Base-by-base conservation (phyloP, 441 rosid genomes). In the Populus trichocarpa region DNA sequence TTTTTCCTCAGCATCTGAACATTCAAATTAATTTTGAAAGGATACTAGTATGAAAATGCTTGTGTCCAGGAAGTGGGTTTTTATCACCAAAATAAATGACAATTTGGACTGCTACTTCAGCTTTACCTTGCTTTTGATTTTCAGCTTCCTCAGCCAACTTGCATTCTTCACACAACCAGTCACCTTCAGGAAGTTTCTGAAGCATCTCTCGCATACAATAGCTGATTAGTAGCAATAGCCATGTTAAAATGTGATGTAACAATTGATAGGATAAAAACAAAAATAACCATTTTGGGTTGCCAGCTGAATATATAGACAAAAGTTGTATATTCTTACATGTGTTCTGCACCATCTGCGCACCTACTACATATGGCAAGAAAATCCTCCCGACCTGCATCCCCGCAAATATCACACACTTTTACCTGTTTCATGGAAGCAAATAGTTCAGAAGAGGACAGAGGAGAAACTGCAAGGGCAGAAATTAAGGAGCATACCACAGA, bases 291-390 rank as follows among this genome's bases (percentile, higher is more conserved):
- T 35, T 67, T 74, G 78, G 78, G 71, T 76, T 16, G 68, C 73
- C 68, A 42, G 3, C 32, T 67, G 4, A 20, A 72, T 20, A 63
- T 28, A 74, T 32, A 67, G 68, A 74, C 67, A 53, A 73, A 85
- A 69, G 70, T 38, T 40, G 46, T 78, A 70, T 72, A 80, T 46
- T 53, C 95, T 92, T 91, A 96, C 99, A 89, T 97, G 91, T 97
- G 99, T 87, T 97, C 99, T 77, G 99, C 99, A 74, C 99, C 99
- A 90, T 97, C 99, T 83, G 85, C 83, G 86, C 99, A 97, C 85
- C 88, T 84, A 73, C 94, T 88, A 83, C 99, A 97, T 77, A 92
- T 88, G 74, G 98, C 99, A 28, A 97, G 98, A 82, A 89, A 83
- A 87, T 95, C 96, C 87, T 97, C 99, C 73, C 96, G 91, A 67